These are phyloP conservation scores for Xylaria sp. DNA, from an alignment of 2,329 filamentous ascomycete genomes.

Conservation along the genomic window DNA sequence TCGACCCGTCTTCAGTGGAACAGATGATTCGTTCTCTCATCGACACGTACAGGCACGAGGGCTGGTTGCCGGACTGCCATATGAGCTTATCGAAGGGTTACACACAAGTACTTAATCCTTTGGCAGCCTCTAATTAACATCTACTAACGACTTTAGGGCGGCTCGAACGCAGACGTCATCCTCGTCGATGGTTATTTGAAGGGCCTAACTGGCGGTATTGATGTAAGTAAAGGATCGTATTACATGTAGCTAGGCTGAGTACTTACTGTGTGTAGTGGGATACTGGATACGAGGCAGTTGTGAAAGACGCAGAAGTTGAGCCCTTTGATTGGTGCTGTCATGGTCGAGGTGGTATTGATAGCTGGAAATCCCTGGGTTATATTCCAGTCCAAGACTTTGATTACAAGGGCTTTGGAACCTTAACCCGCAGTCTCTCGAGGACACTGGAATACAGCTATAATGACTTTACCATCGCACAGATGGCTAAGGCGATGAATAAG, in stretches of 20 bases:
- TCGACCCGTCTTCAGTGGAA: slow-evolving; percentile 72
- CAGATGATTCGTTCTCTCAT: slow-evolving; percentile 77
- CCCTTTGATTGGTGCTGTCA: slow-evolving; percentile 76
- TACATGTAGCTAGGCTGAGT: background rate
- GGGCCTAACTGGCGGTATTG: slow-evolving; percentile 68
- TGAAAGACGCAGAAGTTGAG: slow-evolving; percentile 78
- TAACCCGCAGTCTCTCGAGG: slow-evolving; percentile 76
- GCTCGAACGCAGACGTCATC: slow-evolving; percentile 78
- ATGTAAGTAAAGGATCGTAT: slow-evolving; percentile 19
- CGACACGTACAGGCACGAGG: slow-evolving; percentile 75
- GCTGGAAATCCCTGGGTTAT: slow-evolving; percentile 78
- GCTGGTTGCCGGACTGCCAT: slow-evolving; percentile 78
- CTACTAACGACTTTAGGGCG: slow-evolving; percentile 62
- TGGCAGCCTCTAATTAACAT: background rate
- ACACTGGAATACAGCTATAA: slow-evolving; percentile 84
- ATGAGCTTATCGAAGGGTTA: slow-evolving; percentile 81
- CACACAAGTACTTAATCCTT: slow-evolving; percentile 62
- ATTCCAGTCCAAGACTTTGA: slow-evolving; percentile 78
- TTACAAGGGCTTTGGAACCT: slow-evolving; percentile 71
- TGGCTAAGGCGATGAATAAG: slow-evolving; percentile 68
- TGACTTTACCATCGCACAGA: slow-evolving; percentile 74
- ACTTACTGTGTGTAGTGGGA: slow-evolving; percentile 63
- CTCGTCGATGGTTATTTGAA: slow-evolving; percentile 76
- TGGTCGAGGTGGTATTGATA: slow-evolving; percentile 75
- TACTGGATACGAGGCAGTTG: slow-evolving; percentile 74